Percentiles rank a stretch among this genome's conserved stretches.
These are phyloP conservation scores for Beauveria rudraprayagi DNA, from an alignment of 2,329 filamentous ascomycete genomes.

Conservation along the genomic window DNA sequence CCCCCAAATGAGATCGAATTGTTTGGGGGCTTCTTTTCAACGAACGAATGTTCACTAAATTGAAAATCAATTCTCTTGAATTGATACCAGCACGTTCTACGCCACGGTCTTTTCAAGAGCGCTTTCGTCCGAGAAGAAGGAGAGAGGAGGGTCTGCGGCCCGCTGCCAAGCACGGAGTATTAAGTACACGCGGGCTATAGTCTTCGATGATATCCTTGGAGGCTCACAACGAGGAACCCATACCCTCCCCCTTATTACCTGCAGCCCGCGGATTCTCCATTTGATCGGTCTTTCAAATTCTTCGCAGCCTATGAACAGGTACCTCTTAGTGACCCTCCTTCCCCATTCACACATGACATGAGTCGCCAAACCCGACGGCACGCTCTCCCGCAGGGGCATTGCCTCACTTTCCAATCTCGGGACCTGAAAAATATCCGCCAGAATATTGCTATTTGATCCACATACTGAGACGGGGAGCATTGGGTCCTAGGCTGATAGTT, in stretches of 20 bases:
- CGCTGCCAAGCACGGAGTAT: background rate
- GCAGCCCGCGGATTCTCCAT: background rate
- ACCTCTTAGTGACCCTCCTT: too few species aligned
- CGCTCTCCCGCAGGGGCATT: too few species aligned
- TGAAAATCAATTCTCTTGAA: too few species aligned
- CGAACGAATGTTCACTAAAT: too few species aligned
- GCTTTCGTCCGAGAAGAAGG: background rate
- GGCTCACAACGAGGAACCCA: background rate
- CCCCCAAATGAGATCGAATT: too few species aligned
- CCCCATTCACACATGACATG: too few species aligned
- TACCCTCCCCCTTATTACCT: background rate
- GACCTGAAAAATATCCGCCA: background rate
- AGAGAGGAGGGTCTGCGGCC: background rate
- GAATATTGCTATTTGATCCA: background rate
- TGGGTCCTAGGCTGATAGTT: background rate
- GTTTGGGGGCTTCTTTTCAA: too few species aligned
- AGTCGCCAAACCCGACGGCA: too few species aligned
- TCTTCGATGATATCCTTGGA: background rate
- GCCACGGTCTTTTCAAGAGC: background rate
- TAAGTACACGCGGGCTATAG: background rate
- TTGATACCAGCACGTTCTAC: too few species aligned
- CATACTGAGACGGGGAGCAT: background rate
- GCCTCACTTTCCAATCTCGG: background rate
- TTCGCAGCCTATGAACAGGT: too few species aligned
- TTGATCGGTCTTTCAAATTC: background rate